Evolutionary conservation across 257 asterid genomes (phyloP), one percentile per base, ranked within the genome.

Genomic region (Plantago elongata): DNA sequence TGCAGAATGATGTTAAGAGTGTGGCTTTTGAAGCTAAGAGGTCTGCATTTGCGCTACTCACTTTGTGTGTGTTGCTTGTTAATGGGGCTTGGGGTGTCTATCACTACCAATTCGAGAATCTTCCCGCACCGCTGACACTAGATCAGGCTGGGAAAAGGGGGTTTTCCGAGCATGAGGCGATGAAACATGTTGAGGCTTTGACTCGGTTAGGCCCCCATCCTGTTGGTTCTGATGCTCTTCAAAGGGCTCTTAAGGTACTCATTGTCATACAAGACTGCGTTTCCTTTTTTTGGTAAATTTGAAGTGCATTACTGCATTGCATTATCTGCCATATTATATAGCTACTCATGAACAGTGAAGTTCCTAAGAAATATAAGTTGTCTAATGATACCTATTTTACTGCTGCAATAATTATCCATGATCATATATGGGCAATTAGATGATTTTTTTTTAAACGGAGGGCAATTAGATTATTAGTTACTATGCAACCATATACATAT

Each of bases 101-200:
- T 67, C 87, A 69, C 5, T 84, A 89, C 68, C 97, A 92, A 67
- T 89, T 73, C 63, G 86, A 81, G 79, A 72, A 40, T 54, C 71
- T 92, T 54, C 99, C 97, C 8, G 61, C 38, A 0, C 89, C 97
- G 0, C 65, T 86, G 70, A 49, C 79, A 9, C 81, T 84, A 27
- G 70, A 78, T 61, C 89, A 78, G 59, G 99, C 62, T 5, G 99
- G 99, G 12, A 92, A 89, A 74, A 78, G 99, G 67, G 99, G 97
- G 3, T 92, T 92, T 59, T 84, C 99, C 5, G 99, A 92, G 85
- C 63, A 77, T 3, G 95, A 81, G 79, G 95, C 96, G 16, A 72
- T 92, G 81, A 80, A 81, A 73, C 99, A 89, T 65, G 96, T 89
- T 9, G 46, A 65, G 62, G 91, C 86, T 4, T 75, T 92, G 84